Conservation (phyloP, 768 basidiomycete species). For the Solioccasus polychromus region DNA sequence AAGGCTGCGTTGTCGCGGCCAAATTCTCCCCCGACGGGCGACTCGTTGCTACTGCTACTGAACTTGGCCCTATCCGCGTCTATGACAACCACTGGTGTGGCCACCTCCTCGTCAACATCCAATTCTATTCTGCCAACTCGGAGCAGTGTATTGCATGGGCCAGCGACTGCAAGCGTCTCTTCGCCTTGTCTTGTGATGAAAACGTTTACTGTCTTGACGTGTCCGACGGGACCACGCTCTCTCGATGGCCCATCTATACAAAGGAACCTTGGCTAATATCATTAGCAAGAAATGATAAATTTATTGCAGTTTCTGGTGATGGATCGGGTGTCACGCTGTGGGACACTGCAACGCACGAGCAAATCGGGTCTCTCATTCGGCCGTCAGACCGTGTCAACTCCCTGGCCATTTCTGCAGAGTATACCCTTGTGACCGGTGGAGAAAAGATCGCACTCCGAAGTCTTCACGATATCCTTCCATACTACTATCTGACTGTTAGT, state of each 20-base stretch:
- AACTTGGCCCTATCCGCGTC: slow-evolving; percentile 1
- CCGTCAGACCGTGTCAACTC: neutral
- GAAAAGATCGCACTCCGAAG: neutral
- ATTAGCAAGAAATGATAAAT: slow-evolving; percentile 1
- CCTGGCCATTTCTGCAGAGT: neutral
- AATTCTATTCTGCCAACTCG: neutral
- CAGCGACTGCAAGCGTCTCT: slow-evolving; percentile 6
- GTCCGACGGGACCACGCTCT: neutral
- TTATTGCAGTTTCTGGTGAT: slow-evolving; percentile 2
- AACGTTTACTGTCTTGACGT: slow-evolving; percentile 6
- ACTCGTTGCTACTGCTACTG: slow-evolving; percentile 6
- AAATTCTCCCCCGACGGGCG: slow-evolving; percentile 10
- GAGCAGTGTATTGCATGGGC: slow-evolving; percentile 12
- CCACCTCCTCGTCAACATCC: neutral
- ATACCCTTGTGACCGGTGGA: neutral
- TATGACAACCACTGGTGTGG: neutral
- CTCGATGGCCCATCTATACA: slow-evolving; percentile 2
- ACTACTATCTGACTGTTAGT: neutral
- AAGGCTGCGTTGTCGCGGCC: neutral
- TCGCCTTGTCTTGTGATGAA: slow-evolving; percentile 1
- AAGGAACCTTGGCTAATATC: neutral
- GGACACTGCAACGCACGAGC: slow-evolving; percentile 3
- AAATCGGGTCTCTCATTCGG: neutral
- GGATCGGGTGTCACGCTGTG: slow-evolving; percentile 11
- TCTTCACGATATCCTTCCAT: neutral